Evolutionary conservation across 371 early-diverging fungal species (phyloP).

Genomic region (Rhizopus microsporus): DNA sequence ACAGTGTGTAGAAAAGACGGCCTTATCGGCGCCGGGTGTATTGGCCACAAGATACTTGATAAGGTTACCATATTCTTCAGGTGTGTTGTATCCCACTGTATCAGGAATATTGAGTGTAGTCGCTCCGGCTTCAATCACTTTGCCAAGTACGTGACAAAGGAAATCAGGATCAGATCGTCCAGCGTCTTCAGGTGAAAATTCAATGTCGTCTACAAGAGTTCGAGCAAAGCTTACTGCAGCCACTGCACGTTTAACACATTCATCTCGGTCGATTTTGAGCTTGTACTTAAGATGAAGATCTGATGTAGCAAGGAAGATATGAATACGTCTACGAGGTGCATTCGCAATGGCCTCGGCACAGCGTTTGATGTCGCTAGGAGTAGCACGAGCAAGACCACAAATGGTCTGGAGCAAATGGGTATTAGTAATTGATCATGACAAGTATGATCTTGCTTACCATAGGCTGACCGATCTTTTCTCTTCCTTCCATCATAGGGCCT

Average conservation of each 20-base stretch:
- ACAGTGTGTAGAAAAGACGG: conserved; percentile 92
- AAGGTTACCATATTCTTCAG: conserved; percentile 85
- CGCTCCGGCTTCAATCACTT: conserved; percentile 94
- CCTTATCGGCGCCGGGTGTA: conserved; percentile 76
- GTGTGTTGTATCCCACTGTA: conserved; percentile 93
- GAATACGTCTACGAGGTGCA: conserved; percentile 88
- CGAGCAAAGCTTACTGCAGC: conserved; percentile 81
- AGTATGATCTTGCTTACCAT: conserved; percentile 60
- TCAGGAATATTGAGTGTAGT: conserved; percentile 96
- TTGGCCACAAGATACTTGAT: conserved; percentile 80
- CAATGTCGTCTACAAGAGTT: conserved; percentile 82
- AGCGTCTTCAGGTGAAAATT: conserved; percentile 95
- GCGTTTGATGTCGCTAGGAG: conserved; percentile 82
- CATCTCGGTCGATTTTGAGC: conserved; percentile 84
- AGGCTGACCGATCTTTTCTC: conserved; percentile 79
- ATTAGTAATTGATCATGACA: neutral
- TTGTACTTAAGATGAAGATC: conserved; percentile 95
- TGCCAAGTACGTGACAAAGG: conserved; percentile 78
- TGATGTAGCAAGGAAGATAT: conserved; percentile 94
- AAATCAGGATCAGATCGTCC: conserved; percentile 89
- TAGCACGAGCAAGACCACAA: conserved; percentile 90
- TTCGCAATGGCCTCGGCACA: conserved; percentile 85
- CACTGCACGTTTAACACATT: conserved; percentile 84
- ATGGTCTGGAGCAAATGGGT: conserved; percentile 60
- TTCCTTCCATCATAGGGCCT: conserved; percentile 80